Percentiles rank a stretch among this genome's conserved stretches.
phyloP scores from a whole-genome alignment of 371 early-diverging fungal genomes.

The Mortierella sp. region DNA sequence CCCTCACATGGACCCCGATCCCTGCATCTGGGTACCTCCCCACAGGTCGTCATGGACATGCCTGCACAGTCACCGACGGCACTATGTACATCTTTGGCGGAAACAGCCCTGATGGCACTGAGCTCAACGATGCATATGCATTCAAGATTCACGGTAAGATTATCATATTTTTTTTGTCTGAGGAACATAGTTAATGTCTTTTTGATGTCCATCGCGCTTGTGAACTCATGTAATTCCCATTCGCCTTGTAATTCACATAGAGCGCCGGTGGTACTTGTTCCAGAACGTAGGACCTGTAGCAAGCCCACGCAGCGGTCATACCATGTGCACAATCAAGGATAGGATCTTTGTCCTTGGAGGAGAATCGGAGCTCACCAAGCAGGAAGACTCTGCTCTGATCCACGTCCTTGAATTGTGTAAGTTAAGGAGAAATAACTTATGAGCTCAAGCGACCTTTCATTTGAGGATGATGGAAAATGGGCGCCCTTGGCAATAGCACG shows the following conservation, averaged over 20 bases:
- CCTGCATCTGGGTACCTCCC: conserved; percentile 78
- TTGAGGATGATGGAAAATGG: neutral
- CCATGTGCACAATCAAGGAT: conserved; percentile 75
- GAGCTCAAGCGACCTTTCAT: neutral
- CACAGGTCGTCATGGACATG: conserved; percentile 75
- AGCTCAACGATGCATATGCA: conserved; percentile 79
- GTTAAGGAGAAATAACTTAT: neutral
- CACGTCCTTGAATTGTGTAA: conserved; percentile 76
- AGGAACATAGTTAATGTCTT: neutral
- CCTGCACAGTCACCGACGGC: conserved; percentile 78
- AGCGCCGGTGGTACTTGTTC: conserved; percentile 83
- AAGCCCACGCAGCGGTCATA: conserved; percentile 73
- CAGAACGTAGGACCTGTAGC: conserved; percentile 81
- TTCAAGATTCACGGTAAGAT: conserved; percentile 74
- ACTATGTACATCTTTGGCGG: conserved; percentile 85
- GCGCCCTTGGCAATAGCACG: neutral
- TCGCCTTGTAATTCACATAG: conserved; percentile 32
- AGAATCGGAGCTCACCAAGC: conserved; percentile 62
- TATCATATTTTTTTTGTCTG: neutral
- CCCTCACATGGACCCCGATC: conserved; percentile 73
- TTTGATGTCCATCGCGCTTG: conserved; percentile 5
- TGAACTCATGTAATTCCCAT: neutral
- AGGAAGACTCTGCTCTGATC: conserved; percentile 67
- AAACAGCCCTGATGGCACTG: conserved; percentile 68
- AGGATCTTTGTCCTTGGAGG: conserved; percentile 79